phyloP scores from a whole-genome alignment of 2,329 filamentous ascomycete genomes.

The Orbilia blumenaviensis region DNA sequence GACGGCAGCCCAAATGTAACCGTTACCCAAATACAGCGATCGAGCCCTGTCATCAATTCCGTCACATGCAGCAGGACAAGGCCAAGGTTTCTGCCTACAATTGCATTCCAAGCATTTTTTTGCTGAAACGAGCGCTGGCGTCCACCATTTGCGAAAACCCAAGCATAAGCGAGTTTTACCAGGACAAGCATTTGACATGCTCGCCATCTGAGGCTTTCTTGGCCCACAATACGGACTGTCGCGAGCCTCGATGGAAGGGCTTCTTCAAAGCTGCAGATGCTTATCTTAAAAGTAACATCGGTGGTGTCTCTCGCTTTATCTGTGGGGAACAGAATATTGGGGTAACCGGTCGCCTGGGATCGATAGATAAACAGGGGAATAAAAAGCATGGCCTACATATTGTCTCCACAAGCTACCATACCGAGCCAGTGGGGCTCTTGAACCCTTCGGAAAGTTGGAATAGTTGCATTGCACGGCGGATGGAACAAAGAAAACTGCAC shows the following conservation, averaged over 20 bases:
- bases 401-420: slow-evolving; percentile 48
- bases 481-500: slow-evolving; percentile 12
- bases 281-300: slow-evolving; percentile 50
- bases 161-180: slow-evolving; percentile 38
- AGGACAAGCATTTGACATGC: slow-evolving; percentile 20
- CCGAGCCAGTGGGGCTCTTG: slow-evolving; percentile 35
- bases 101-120: slow-evolving; percentile 15
- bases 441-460: slow-evolving; percentile 25
- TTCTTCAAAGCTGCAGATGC: slow-evolving; percentile 14
- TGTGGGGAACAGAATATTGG: slow-evolving; percentile 28
- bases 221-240: not conserved
- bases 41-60: slow-evolving; percentile 40
- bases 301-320: slow-evolving; percentile 47
- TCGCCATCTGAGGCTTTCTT: not conserved
- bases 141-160: slow-evolving; percentile 8
- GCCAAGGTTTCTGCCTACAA: slow-evolving; percentile 49
- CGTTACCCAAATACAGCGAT: slow-evolving; percentile 44
- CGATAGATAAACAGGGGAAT: slow-evolving; percentile 11
- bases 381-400: slow-evolving; percentile 17
- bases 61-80: slow-evolving; percentile 44
- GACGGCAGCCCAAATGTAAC: slow-evolving; percentile 46
- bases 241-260: slow-evolving; percentile 10
- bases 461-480: slow-evolving; percentile 40
- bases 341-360: slow-evolving; percentile 38
- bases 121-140: slow-evolving; percentile 18